Base-by-base conservation (phyloP, 129 eudicot species). In the Tanacetum coccineum region DNA sequence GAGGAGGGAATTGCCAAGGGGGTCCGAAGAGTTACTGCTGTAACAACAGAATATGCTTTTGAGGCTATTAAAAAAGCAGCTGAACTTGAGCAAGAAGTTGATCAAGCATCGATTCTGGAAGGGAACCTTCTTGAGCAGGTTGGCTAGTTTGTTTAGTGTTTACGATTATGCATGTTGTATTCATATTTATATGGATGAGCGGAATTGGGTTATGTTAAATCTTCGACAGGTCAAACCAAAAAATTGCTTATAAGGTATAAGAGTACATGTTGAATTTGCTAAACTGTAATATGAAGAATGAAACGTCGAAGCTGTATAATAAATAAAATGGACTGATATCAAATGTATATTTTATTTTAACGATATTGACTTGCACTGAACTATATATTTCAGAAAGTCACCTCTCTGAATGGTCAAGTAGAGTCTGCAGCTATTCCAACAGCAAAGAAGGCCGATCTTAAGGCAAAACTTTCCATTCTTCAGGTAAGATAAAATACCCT, bases 1-100 rank as follows among this genome's bases (percentile, higher is more conserved):
- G 98, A 93, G 81, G 98, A 93, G 78, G 96, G 95, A 55, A 93
- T 88, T 80, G 98, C 96, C 10, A 93, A 93, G 69, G 98, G 95
- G 74, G 81, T 86, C 68, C 91, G 96, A 9, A 83, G 98, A 76
- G 84, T 88, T 56, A 93, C 98, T 22, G 98, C 96, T 53, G 98
- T 93, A 44, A 88, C 98, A 44, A 74, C 81, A 19, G 83, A 83
- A 22, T 67, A 47, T 79, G 98, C 98, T 69, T 80, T 82, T 7
- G 84, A 84, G 61, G 98, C 96, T 46, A 32, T 79, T 8, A 80
- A 81, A 67, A 61, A 76, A 76, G 98, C 96, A 49, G 46, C 78
- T 18, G 67, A 77, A 69, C 86, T 93, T 63, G 95, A 93, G 80
- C 77, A 62, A 54, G 92, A 93, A 76, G 94, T 93, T 55, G 81